Evolutionary conservation across 306 rosid species (phyloP).

Genomic region (Malus asiatica): DNA sequence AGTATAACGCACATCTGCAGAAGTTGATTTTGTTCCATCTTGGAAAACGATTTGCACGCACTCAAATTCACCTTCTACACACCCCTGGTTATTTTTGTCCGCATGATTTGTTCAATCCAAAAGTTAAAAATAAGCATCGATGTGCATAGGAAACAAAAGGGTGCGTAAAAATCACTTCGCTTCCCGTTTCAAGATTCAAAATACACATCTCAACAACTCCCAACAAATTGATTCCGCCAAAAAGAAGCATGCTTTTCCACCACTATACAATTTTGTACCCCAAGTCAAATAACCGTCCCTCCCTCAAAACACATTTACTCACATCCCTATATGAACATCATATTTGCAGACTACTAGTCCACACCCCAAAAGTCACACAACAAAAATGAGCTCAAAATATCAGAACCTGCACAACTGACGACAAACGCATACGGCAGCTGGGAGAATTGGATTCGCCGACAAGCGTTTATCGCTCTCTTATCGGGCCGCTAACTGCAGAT

Average conservation of each 20-base stretch:
- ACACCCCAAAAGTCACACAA: conserved; percentile 12
- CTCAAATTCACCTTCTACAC: too few relatives aligned
- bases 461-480: conserved; percentile 24
- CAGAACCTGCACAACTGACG: conserved; percentile 12
- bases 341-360: conserved; percentile 27
- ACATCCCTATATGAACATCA: conserved; percentile 26
- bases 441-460: conserved; percentile 16
- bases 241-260: conserved; percentile 12
- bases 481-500: conserved; percentile 29
- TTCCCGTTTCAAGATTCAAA: neutral
- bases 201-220: conserved; percentile 18
- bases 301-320: conserved; percentile 21
- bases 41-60: too few relatives aligned
- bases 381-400: conserved; percentile 28
- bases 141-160: too few relatives aligned
- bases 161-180: too few relatives aligned
- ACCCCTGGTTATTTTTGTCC: too few relatives aligned
- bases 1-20: too few relatives aligned
- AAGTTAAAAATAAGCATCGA: too few relatives aligned
- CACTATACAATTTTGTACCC: conserved; percentile 50
- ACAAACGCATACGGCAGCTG: conserved; percentile 9
- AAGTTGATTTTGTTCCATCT: too few relatives aligned
- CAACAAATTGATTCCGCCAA: conserved; percentile 17
- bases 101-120: too few relatives aligned
- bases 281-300: conserved; percentile 26